Conservation (phyloP, 2,329 filamentous ascomycete species). For the Fusarium sp. region DNA sequence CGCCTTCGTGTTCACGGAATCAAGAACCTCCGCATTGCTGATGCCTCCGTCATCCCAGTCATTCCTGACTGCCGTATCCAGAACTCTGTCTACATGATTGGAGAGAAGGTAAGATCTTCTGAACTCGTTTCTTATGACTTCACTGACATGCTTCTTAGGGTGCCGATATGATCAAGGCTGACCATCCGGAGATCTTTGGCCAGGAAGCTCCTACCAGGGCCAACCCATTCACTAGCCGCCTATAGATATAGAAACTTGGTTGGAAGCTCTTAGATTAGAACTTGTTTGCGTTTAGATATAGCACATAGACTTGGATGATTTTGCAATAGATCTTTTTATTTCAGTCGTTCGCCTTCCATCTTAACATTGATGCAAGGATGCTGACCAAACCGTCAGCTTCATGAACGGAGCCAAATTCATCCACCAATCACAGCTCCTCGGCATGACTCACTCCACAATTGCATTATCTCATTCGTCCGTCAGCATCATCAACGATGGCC, state of each 20-base stretch:
- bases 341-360: neutral
- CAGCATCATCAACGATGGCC: too few species aligned
- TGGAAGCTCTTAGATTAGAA: fast-evolving
- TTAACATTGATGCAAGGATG: neutral
- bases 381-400: neutral
- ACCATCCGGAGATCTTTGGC: neutral
- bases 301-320: neutral
- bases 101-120: constrained; percentile 54
- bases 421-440: neutral
- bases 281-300: fast-evolving
- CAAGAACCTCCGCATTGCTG: constrained; percentile 61
- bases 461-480: neutral
- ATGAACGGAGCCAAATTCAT: neutral
- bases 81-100: constrained; percentile 68
- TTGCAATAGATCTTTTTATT: neutral
- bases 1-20: constrained; percentile 62
- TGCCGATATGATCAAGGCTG: neutral
- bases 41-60: constrained; percentile 64
- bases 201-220: neutral
- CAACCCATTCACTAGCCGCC: neutral
- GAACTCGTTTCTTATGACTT: fast-evolving
- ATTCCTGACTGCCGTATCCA: constrained; percentile 65
- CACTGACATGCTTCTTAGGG: neutral
- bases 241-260: neutral
- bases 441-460: neutral